These are phyloP conservation scores for Sordariomycetes sp. DNA, from an alignment of 2,329 filamentous ascomycete species.

Conservation along the genomic window DNA sequence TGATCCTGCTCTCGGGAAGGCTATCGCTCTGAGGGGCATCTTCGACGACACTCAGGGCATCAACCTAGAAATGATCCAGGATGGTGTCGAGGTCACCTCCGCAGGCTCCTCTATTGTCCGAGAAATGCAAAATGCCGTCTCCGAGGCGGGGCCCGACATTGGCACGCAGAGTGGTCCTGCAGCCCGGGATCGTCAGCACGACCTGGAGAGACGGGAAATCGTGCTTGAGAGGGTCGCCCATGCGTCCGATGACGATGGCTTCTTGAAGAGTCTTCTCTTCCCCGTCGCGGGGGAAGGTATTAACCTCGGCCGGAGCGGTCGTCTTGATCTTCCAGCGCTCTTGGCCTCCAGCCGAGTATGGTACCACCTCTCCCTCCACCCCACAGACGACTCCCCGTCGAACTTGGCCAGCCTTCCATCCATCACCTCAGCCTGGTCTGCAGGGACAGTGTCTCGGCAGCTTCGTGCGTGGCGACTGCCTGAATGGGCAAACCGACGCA, in stretches of 20 bases:
- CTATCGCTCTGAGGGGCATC: conserved; percentile 76
- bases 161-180: conserved; percentile 60
- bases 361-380: conserved; percentile 89
- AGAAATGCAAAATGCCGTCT: conserved; percentile 77
- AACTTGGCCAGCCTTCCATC: conserved; percentile 62
- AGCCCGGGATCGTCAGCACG: conserved; percentile 63
- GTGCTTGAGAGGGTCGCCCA: conserved; percentile 78
- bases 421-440: conserved; percentile 81
- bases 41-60: conserved; percentile 92
- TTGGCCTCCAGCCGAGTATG: conserved; percentile 81
- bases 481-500: conserved; percentile 92
- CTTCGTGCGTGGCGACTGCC: conserved; percentile 86
- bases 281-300: conserved; percentile 71
- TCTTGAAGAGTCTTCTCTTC: conserved; percentile 72
- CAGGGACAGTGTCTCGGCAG: conserved; percentile 83
- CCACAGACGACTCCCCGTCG: conserved; percentile 75
- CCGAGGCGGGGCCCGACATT: conserved; percentile 67
- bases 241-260: conserved; percentile 73
- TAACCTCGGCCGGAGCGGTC: conserved; percentile 63
- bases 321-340: conserved; percentile 65
- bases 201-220: conserved; percentile 71
- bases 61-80: conserved; percentile 94
- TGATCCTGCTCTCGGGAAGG: conserved; percentile 69
- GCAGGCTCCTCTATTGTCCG: conserved; percentile 74
- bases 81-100: conserved; percentile 67